Conservation (phyloP, 2,329 filamentous ascomycete species). For the Rhynchosporium graminicola region DNA sequence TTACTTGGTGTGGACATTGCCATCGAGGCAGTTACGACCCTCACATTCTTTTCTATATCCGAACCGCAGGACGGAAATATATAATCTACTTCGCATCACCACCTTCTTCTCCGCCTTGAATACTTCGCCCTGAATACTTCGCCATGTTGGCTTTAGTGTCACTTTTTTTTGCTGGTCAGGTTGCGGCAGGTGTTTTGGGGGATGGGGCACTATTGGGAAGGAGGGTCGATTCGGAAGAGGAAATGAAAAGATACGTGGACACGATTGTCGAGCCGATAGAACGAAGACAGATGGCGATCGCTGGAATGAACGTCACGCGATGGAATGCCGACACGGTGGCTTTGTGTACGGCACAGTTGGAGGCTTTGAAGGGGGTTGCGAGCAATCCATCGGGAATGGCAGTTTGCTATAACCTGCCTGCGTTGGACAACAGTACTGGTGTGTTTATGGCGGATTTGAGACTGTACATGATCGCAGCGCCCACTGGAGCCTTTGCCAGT, state of each 20-base stretch:
- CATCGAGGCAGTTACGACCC: conserved; percentile 25
- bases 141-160: conserved; percentile 33
- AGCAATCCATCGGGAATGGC: conserved; percentile 76
- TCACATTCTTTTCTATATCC: conserved; percentile 29
- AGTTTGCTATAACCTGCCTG: conserved; percentile 80
- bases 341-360: conserved; percentile 61
- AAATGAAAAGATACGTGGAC: conserved; percentile 38
- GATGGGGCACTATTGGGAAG: conserved; percentile 33
- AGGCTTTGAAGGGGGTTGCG: conserved; percentile 53
- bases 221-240: conserved; percentile 34
- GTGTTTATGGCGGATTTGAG: conserved; percentile 76
- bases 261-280: conserved; percentile 38
- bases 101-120: conserved; percentile 9
- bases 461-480: conserved; percentile 67
- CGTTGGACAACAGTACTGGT: conserved; percentile 66
- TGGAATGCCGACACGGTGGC: conserved; percentile 58
- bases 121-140: conserved; percentile 10
- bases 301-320: conserved; percentile 48
- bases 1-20: conserved; percentile 25
- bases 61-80: conserved; percentile 35
- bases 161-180: conserved; percentile 36
- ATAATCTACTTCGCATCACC: conserved; percentile 16
- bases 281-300: conserved; percentile 28
- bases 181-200: conserved; percentile 32
- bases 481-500: conserved; percentile 54